phyloP scores from a whole-genome alignment of 805 yeast species.

The Myxozyma sirexii region DNA sequence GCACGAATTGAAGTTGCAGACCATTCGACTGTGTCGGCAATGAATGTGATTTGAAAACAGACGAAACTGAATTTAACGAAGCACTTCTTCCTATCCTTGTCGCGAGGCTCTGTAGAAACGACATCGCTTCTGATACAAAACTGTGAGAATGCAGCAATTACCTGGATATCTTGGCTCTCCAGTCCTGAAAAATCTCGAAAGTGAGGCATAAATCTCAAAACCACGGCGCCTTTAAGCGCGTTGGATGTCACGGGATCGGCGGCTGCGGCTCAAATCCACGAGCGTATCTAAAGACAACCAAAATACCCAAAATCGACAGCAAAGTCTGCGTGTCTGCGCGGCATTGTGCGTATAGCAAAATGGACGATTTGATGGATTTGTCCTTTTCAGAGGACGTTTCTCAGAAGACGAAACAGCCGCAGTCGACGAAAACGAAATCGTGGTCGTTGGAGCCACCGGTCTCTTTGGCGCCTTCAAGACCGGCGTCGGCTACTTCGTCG shows the following conservation, averaged over 20 bases:
- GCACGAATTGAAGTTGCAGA: slow-evolving; percentile 46
- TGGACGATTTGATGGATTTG: slow-evolving; percentile 32
- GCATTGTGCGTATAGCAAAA: no score
- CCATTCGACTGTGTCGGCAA: background rate
- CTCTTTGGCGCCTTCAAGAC: slow-evolving; percentile 5
- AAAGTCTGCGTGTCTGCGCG: no score
- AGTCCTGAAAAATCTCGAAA: slow-evolving; percentile 2
- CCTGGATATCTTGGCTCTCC: background rate
- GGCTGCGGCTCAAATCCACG: slow-evolving; percentile 7
- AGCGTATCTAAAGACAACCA: background rate
- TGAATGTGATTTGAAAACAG: background rate
- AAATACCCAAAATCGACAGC: background rate
- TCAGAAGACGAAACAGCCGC: background rate
- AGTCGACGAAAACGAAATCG: background rate
- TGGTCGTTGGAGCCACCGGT: background rate
- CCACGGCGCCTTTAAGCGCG: no score
- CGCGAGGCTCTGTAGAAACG: slow-evolving; percentile 7
- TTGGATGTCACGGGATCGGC: background rate
- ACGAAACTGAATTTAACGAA: background rate
- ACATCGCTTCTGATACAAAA: background rate
- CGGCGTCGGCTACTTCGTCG: slow-evolving; percentile 11
- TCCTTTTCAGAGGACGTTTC: slow-evolving; percentile 17
- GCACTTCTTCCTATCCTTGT: slow-evolving; percentile 2
- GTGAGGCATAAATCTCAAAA: background rate
- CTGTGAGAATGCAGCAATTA: background rate